These are phyloP conservation scores for Articulospora tetracladia DNA, from an alignment of 495 filamentous ascomycete species.

Conservation along the genomic window DNA sequence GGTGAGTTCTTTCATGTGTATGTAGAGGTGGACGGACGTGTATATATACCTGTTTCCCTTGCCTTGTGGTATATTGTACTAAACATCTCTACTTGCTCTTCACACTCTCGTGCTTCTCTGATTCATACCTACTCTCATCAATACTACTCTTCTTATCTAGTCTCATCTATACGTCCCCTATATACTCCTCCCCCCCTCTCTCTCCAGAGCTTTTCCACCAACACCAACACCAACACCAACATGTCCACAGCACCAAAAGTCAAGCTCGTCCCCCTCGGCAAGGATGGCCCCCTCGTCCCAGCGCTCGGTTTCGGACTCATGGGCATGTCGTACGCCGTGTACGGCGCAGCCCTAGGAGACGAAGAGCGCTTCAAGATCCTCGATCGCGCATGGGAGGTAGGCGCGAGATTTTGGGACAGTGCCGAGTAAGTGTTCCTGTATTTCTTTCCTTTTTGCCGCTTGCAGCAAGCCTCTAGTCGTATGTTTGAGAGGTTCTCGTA, in stretches of 20 bases:
- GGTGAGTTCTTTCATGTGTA: no score
- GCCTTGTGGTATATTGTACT: no score
- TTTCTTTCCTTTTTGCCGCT: neutral
- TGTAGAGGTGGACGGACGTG: no score
- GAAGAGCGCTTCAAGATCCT: constrained; percentile 38
- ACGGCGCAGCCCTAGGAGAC: constrained; percentile 33
- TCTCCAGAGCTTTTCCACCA: neutral
- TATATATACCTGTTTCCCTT: no score
- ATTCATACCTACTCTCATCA: no score
- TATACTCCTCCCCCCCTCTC: no score
- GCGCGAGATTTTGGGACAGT: constrained; percentile 57
- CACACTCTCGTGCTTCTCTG: no score
- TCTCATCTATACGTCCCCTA: no score
- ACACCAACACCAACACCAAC: neutral
- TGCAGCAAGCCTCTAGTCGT: no score
- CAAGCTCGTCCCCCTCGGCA: constrained; percentile 29
- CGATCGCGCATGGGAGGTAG: constrained; percentile 44
- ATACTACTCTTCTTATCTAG: no score
- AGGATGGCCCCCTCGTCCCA: constrained; percentile 48
- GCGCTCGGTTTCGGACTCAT: constrained; percentile 57
- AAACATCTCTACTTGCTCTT: no score
- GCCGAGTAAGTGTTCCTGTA: constrained; percentile 34
- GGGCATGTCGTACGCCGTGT: constrained; percentile 44
- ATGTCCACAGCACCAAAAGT: neutral
- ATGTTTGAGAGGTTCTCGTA: neutral